Evolutionary conservation across 148 eudicot genomes (phyloP).

Genomic region (Rhododendron kiyosumense): DNA sequence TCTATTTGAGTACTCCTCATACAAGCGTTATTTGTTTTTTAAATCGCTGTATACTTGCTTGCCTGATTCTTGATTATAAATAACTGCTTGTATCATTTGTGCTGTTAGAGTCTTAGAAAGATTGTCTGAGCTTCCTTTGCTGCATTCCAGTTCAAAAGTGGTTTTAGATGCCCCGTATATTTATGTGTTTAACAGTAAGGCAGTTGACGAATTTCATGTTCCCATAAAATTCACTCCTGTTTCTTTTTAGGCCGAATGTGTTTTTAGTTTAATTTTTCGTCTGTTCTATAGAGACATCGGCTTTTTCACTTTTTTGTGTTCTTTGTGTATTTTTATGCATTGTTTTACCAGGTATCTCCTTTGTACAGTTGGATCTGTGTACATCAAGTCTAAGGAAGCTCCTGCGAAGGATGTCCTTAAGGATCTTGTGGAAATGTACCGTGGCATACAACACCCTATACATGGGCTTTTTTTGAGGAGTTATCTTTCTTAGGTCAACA

Average conservation of each 20-base stretch:
- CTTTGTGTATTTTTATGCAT: slow-evolving; percentile 27
- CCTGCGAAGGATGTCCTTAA: slow-evolving; percentile 96
- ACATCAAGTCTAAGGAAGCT: slow-evolving; percentile 95
- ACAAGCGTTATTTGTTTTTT: neutral
- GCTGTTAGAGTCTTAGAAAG: neutral
- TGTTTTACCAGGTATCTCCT: slow-evolving; percentile 68
- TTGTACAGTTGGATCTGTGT: slow-evolving; percentile 95
- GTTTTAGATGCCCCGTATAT: neutral
- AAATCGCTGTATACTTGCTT: neutral
- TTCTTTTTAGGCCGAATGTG: neutral
- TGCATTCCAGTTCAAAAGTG: neutral
- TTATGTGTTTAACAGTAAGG: neutral
- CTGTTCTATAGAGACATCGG: neutral
- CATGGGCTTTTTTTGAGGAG: slow-evolving; percentile 97
- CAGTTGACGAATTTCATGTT: neutral
- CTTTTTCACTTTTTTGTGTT: neutral
- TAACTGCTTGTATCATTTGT: neutral
- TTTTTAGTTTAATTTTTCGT: neutral
- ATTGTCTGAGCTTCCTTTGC: neutral
- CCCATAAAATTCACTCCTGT: neutral
- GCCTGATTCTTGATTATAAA: neutral
- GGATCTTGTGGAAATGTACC: slow-evolving; percentile 98
- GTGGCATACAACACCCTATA: slow-evolving; percentile 94
- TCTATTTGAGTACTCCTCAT: neutral
- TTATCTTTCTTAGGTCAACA: slow-evolving; percentile 91